Conservation (phyloP, 2,329 filamentous ascomycete species). For the Botryotinia calthae region DNA sequence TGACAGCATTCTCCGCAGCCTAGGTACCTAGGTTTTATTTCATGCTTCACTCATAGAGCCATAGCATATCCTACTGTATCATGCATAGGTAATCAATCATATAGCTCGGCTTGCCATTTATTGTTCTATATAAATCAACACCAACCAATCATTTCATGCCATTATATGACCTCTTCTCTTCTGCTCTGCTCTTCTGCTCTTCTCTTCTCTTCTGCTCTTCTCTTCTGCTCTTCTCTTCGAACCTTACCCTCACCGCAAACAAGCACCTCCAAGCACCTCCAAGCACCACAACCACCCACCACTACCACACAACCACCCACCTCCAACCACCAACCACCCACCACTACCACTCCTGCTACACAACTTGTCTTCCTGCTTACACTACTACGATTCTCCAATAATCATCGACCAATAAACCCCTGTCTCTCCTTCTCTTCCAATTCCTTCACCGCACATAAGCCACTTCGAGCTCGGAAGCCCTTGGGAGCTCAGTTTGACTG, state of each 20-base stretch:
- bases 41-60: background rate
- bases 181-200: too few relatives aligned
- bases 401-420: background rate
- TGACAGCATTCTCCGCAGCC: too few relatives aligned
- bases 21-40: background rate
- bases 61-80: background rate
- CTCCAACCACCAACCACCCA: too few relatives aligned
- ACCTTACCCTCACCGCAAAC: conserved; percentile 13
- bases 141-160: background rate
- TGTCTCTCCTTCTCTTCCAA: background rate
- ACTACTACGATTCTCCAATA: background rate
- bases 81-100: background rate
- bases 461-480: conserved; percentile 26
- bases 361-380: background rate
- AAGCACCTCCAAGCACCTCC: conserved; percentile 28
- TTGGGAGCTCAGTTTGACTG: background rate
- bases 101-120: background rate
- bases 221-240: background rate
- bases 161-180: background rate
- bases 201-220: too few relatives aligned
- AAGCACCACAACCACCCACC: background rate
- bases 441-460: conserved; percentile 29
- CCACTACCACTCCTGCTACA: background rate
- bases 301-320: background rate
- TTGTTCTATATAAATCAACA: background rate